A percentile compares a stretch with the other conserved stretches of the same genome.
Conservation (phyloP, 495 filamentous ascomycete species). For the Penicillium macrosclerotiorum region DNA sequence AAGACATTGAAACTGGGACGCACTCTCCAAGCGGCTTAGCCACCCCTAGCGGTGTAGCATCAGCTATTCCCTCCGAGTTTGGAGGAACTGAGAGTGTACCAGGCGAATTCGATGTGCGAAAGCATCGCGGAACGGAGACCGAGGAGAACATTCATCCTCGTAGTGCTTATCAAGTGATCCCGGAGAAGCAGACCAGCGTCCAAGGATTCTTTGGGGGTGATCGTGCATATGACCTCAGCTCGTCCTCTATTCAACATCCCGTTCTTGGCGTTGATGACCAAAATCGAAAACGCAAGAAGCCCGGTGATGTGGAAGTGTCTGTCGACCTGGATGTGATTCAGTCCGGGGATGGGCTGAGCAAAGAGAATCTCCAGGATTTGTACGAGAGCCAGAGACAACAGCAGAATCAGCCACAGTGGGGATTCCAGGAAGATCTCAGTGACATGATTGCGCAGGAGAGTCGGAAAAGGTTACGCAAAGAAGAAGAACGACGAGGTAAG, state of each 20-base stretch:
- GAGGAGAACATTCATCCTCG: conserved; percentile 74
- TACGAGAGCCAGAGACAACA: conserved; percentile 78
- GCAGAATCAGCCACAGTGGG: conserved; percentile 68
- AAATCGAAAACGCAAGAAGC: conserved; percentile 85
- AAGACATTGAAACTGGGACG: conserved; percentile 60
- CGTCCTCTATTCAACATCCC: conserved; percentile 52
- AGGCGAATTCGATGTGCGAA: conserved; percentile 89
- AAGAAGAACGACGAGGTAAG: conserved; percentile 68
- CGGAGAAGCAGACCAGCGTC: conserved; percentile 76
- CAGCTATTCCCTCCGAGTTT: conserved; percentile 75
- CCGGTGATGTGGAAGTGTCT: conserved; percentile 88
- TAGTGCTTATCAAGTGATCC: conserved; percentile 83
- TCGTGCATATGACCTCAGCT: conserved; percentile 79
- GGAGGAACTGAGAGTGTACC: conserved; percentile 68
- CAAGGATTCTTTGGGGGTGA: conserved; percentile 97
- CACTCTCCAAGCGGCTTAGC: conserved; percentile 76
- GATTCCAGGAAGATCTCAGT: conserved; percentile 88
- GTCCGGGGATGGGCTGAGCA: conserved; percentile 65
- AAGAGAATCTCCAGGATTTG: conserved; percentile 62
- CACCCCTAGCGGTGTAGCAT: conserved; percentile 77
- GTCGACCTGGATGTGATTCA: conserved; percentile 78
- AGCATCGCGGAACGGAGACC: conserved; percentile 83
- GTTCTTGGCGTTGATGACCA: conserved; percentile 82
- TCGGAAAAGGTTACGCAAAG: conserved; percentile 80
- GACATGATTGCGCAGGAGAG: conserved; percentile 97